Conservation (phyloP, 2,329 filamentous ascomycete species). For the Plenodomus tracheiphilus region DNA sequence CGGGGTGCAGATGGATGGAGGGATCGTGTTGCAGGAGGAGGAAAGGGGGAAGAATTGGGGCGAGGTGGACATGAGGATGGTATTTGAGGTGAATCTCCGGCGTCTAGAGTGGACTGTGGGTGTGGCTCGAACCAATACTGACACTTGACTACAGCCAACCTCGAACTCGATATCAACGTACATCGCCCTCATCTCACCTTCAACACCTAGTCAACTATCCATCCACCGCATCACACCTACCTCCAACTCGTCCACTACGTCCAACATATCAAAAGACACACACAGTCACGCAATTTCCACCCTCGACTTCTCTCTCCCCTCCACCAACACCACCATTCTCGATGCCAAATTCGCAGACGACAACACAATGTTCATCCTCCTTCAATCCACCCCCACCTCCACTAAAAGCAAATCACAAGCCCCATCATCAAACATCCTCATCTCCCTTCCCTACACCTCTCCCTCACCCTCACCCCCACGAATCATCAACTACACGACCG, state of each 20-base stretch:
- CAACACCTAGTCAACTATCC: constrained; percentile 11
- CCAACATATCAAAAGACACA: constrained; percentile 34
- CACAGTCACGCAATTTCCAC: constrained; percentile 58
- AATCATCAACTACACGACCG: constrained; percentile 3
- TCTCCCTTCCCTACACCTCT: constrained; percentile 38
- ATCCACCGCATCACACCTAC: constrained; percentile 41
- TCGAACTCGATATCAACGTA: constrained; percentile 28
- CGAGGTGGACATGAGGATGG: constrained; percentile 62
- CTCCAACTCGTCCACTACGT: constrained; percentile 47
- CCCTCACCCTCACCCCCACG: constrained; percentile 29
- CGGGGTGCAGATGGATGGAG: constrained; percentile 70
- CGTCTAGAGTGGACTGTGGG: no score
- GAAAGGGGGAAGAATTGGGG: constrained; percentile 31
- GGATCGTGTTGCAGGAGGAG: constrained; percentile 51
- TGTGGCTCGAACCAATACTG: neutral
- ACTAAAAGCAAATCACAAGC: neutral
- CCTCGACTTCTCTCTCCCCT: constrained; percentile 37
- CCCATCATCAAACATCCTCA: constrained; percentile 13
- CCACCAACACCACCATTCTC: constrained; percentile 47
- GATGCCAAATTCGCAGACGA: constrained; percentile 73
- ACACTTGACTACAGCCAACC: constrained; percentile 2
- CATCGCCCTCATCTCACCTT: constrained; percentile 22
- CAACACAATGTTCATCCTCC: constrained; percentile 63
- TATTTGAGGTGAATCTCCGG: constrained; percentile 48
- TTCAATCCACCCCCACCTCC: constrained; percentile 33